Conservation (phyloP, 179 eudicot species). For the Actinidia chinensis region DNA sequence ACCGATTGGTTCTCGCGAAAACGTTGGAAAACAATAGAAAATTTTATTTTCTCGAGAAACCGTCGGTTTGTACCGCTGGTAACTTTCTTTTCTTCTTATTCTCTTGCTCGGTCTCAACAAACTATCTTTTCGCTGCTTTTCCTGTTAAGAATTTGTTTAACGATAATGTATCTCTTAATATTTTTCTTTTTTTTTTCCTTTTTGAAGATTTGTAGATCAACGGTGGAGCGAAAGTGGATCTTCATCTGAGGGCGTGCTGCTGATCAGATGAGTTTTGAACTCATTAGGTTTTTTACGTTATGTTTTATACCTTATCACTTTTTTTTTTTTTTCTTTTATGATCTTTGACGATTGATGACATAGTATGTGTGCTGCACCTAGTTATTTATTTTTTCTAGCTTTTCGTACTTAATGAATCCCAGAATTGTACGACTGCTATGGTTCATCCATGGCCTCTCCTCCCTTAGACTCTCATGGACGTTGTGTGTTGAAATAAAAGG, state of each 20-base stretch:
- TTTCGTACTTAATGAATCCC: too few relatives aligned
- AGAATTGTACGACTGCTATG: too few relatives aligned
- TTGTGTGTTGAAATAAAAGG: too few relatives aligned
- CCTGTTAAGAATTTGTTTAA: neutral
- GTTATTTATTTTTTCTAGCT: too few relatives aligned
- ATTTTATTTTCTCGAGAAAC: neutral
- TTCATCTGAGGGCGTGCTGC: neutral
- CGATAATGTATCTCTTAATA: too few relatives aligned
- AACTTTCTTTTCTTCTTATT: neutral
- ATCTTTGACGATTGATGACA: too few relatives aligned
- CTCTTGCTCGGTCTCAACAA: neutral
- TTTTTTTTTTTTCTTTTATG: too few relatives aligned
- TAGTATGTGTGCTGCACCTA: too few relatives aligned
- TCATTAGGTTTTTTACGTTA: neutral
- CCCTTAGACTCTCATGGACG: too few relatives aligned
- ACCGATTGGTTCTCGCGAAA: neutral
- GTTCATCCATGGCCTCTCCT: too few relatives aligned
- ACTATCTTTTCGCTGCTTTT: neutral
- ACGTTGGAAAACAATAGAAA: neutral
- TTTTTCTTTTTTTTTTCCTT: neutral
- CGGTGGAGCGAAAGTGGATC: neutral
- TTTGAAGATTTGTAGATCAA: neutral
- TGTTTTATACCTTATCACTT: too few relatives aligned
- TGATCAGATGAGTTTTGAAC: neutral
- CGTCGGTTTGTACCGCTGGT: too few relatives aligned